A percentile compares a stretch with the other conserved stretches of the same genome.
Conservation (phyloP, 2,329 filamentous ascomycete species). For the Leptographium lundbergii region DNA sequence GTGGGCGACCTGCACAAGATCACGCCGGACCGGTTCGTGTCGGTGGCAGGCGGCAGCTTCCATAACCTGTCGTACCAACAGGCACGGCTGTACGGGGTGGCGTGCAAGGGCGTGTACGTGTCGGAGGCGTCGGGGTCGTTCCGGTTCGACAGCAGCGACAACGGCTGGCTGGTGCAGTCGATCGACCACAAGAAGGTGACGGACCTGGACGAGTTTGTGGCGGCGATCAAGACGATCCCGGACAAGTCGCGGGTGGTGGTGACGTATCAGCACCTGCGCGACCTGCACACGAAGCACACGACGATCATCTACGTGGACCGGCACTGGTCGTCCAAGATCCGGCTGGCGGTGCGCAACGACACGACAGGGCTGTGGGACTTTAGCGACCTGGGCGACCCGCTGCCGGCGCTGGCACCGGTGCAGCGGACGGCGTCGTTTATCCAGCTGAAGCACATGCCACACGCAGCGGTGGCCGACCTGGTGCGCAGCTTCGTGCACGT, state of each 20-base stretch:
- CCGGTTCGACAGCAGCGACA: conserved; percentile 80
- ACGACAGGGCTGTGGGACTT: conserved; percentile 90
- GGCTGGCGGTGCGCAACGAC: conserved; percentile 83
- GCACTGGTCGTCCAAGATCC: conserved; percentile 94
- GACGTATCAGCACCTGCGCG: conserved; percentile 88
- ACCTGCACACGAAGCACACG: conserved; percentile 88
- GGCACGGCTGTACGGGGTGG: conserved; percentile 87
- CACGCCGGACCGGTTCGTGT: conserved; percentile 90
- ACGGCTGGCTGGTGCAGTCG: conserved; percentile 86
- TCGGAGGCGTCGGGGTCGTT: conserved; percentile 94
- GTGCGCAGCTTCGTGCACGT: conserved; percentile 92
- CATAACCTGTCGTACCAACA: conserved; percentile 96
- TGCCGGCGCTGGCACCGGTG: conserved; percentile 61
- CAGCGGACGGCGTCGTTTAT: conserved; percentile 81
- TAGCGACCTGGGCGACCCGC: conserved; percentile 64
- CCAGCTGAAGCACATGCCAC: conserved; percentile 74
- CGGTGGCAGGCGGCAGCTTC: conserved; percentile 87
- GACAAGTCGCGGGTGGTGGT: conserved; percentile 76
- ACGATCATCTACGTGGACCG: conserved; percentile 86
- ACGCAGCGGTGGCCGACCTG: conserved; percentile 83
- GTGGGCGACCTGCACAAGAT: conserved; percentile 89
- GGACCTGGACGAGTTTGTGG: conserved; percentile 75
- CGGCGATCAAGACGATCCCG: conserved; percentile 81
- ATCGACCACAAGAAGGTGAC: conserved; percentile 87
- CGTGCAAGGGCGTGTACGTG: conserved; percentile 83